phyloP scores from a whole-genome alignment of 306 rosid species.

The Trifolium pratense region DNA sequence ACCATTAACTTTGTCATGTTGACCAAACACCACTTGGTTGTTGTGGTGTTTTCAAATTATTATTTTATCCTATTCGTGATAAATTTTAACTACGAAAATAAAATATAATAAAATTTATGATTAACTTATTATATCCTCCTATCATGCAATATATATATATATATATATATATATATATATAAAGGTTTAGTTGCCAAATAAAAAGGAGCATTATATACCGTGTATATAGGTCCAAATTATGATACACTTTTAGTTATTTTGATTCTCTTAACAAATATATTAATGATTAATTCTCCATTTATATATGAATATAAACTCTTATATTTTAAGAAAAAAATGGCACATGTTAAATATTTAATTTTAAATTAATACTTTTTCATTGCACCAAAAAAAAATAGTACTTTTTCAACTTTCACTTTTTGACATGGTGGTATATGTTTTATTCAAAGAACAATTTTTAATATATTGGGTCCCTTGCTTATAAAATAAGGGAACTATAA shows the following conservation, averaged over 20 bases:
- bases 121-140: no score
- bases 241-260: background rate
- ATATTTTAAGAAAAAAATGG: background rate
- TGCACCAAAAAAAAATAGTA: no score
- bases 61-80: no score
- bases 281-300: background rate
- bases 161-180: no score
- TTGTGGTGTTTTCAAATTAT: no score
- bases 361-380: background rate
- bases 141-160: no score
- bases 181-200: no score
- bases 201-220: no score
- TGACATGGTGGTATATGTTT: background rate
- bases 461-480: slow-evolving; percentile 33
- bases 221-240: background rate
- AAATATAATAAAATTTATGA: no score
- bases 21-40: no score
- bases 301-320: background rate
- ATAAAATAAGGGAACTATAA: slow-evolving; percentile 1
- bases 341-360: slow-evolving; percentile 18
- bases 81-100: no score
- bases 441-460: background rate
- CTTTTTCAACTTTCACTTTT: background rate
- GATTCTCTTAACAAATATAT: background rate
- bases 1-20: no score